Base-by-base conservation (phyloP, 208 protist species). In the Crithidia fasciculata region DNA sequence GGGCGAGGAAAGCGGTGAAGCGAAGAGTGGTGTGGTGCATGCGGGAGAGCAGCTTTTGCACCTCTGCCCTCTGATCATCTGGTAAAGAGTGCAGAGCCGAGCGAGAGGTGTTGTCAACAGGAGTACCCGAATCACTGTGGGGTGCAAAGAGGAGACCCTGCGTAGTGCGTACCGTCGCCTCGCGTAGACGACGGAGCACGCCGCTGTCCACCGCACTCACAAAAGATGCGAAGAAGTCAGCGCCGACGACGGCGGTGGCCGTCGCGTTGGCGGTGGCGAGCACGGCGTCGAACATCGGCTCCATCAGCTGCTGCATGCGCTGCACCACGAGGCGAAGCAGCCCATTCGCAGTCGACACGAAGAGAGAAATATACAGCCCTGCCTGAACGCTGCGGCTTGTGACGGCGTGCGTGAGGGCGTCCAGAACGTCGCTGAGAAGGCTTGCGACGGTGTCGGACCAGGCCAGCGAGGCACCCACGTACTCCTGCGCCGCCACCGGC, bases 11-110 rank as follows among this genome's bases (percentile, higher is more conserved):
- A n/a, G 66, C 67, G 6, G 74, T 79, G 60, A 79, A 64, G 61
- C 60, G 74, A 43, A 79, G 53, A 2, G 67, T 79, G n/a, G 52
- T 73, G 74, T 52, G 67, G 16, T 79, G 74, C 67, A 73, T 37
- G 43, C 74, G 67, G 13, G 37, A 65, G 28, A 79, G 60, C 53
- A 79, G 67, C 7, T 19, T 50, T 59, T 79, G 74, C 58, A 79
- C 50, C 43, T 73, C 74, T 9, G 19, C 53, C 2, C 53, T 41
- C 16, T 47, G 61, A 47, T 16, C 50, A 2, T 4, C 61, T 10
- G 45, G 18, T 19, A 55, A 8, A 41, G 45, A n/a, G 41, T 19
- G 0, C 61, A 9, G 8, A 15, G 41, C 56, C 13, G 56, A 3
- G 39, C 4, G n/a, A 16, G 5, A 64, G 43, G 8, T 12, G 39